Base-by-base conservation (phyloP, 2,329 filamentous ascomycete genomes). In the Cladophialophora immunda region DNA sequence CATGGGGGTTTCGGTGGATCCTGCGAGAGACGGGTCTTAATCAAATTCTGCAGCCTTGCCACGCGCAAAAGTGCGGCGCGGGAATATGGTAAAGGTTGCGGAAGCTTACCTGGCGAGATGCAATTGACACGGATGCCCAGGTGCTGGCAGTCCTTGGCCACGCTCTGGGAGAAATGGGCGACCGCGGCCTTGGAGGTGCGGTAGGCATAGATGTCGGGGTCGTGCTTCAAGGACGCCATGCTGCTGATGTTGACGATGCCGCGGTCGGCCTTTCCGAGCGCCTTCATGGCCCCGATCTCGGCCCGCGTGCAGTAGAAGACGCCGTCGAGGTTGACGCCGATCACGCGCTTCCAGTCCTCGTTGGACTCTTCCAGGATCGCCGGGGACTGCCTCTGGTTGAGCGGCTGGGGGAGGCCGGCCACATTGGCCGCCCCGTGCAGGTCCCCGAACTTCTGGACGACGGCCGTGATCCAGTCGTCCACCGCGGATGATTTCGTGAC, bases 291-390 rank as follows among this genome's bases (percentile, higher is more conserved):
- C 13, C 73, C 76, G 5, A 87, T 66, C 71, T 86, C 74, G 15
- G 82, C 81, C 13, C 82, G 76, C 64, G 87, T 68, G 65, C 82
- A 85, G 58, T 84, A 81, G 75, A 86, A 83, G 36, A 82, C 74
- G 4, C 85, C 84, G 5, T 73, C 78, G 6, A 81, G 65, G 69
- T 85, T 85, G 7, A 85, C 79, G 1, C 74, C 70, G n/a, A n/a
- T n/a, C 57, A 84, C 72, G 7, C 81, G 73, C 38, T 73, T 71
- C 80, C 80, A 85, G 25, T 79, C 75, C 1, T 78, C 75, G n/a
- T 81, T 77, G 0, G 75, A 74, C 25, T 80, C 72, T 6, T 78
- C 77, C 3, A 71, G 63, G 22, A 78, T n/a, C n/a, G n/a, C n/a
- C n/a, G n/a, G n/a, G n/a, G n/a, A n/a, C n/a, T n/a, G n/a, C n/a